Evolutionary conservation across 306 rosid species (phyloP), one percentile per base, ranked within the genome.

Genomic region (Trifolium pratense): DNA sequence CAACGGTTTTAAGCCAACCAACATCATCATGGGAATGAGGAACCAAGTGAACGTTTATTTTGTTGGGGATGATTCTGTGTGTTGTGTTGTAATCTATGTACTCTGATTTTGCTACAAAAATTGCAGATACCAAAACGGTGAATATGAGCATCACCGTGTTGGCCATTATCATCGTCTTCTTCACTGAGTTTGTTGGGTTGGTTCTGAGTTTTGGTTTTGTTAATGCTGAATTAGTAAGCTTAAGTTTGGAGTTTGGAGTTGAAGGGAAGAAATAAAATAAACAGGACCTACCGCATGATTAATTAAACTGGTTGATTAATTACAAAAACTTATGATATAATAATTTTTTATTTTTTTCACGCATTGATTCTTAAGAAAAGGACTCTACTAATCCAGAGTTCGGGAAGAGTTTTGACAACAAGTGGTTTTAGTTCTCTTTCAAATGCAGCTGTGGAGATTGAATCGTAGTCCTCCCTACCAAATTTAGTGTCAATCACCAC

Each of bases 11-110:
- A 80, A 91, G 93, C 97, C 97, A 88, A 0, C 94, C 97, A 43
- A 91, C 97, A 73, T 91, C 97, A 56, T 91, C 97, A 76, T 91
- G 97, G 10, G 97, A 88, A 83, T 91, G 97, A 80, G 97, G 92
- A 0, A 91, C 94, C 84, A 91, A 63, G 60, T 91, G 94, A 16
- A 91, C 90, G 53, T 91, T 91, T 16, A 91, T 46, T 67, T 87
- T 78, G 25, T 67, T 78, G 1, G 82, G 65, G 49, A 88, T 81
- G 52, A 90, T 85, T 40, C 84, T 72, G 45, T 78, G 84, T 32
- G 91, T 71, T 17, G 87, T 90, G 75, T 88, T 85, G 79, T 90
- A 90, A 16, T 86, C 91, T 78, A 88, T 86, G 76, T 79, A 88
- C 79, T 83, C 84, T 15, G 93, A 83, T 57, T 78, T 68, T 25